These are phyloP conservation scores for Tricholoma furcatifolium DNA, from an alignment of 768 basidiomycete genomes.

Conservation along the genomic window DNA sequence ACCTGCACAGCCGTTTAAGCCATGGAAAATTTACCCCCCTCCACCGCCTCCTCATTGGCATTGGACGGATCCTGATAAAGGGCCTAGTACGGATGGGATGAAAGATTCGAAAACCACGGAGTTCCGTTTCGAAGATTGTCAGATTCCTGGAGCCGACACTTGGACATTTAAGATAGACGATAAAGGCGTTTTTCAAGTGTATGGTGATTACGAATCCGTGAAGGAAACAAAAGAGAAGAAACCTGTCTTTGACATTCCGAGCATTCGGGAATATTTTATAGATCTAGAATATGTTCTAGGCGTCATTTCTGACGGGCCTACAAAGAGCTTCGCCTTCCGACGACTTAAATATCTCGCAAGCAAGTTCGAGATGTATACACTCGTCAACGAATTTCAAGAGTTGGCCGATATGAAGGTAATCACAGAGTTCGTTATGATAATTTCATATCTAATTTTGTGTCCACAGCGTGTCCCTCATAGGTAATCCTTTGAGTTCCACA, in stretches of 20 bases:
- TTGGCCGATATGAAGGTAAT: slow-evolving; percentile 94
- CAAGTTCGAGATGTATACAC: slow-evolving; percentile 91
- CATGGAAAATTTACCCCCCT: slow-evolving; percentile 89
- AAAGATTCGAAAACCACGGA: slow-evolving; percentile 33
- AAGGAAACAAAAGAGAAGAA: slow-evolving; percentile 34
- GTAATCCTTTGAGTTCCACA: slow-evolving; percentile 34
- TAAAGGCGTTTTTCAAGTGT: slow-evolving; percentile 90
- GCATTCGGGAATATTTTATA: slow-evolving; percentile 91
- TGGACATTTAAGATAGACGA: slow-evolving; percentile 77
- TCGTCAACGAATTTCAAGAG: slow-evolving; percentile 93
- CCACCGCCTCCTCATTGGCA: slow-evolving; percentile 98
- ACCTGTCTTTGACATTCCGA: slow-evolving; percentile 78
- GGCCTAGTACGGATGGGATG: slow-evolving; percentile 40
- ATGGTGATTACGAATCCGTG: slow-evolving; percentile 33
- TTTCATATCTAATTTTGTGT: neutral
- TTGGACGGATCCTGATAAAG: slow-evolving; percentile 57
- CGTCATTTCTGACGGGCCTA: slow-evolving; percentile 93
- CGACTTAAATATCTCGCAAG: slow-evolving; percentile 87
- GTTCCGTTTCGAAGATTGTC: slow-evolving; percentile 70
- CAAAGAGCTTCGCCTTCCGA: slow-evolving; percentile 93
- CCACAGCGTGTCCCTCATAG: slow-evolving; percentile 55
- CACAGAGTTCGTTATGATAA: neutral
- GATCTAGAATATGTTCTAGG: slow-evolving; percentile 90
- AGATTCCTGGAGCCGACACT: slow-evolving; percentile 65
- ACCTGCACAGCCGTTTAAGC: slow-evolving; percentile 48